Evolutionary conservation across 768 basidiomycete genomes (phyloP).

Genomic region (Coprinopsis cinerea): DNA sequence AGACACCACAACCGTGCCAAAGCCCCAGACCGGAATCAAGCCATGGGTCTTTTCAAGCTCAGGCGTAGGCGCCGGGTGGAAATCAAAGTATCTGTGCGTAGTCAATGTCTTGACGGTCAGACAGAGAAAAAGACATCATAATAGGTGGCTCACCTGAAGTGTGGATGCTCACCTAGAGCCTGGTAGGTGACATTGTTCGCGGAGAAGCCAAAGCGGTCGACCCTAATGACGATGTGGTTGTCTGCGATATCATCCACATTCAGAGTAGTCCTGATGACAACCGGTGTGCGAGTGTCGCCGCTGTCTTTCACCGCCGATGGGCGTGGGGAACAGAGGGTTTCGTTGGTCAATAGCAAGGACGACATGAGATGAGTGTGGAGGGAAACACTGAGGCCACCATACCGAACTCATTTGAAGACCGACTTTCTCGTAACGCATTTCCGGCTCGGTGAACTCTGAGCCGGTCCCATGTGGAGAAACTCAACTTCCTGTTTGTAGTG

Average conservation of each 20-base stretch:
- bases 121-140: neutral
- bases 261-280: constrained; percentile 14
- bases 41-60: constrained; percentile 44
- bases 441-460: too few relatives aligned
- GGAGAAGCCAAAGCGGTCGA: constrained; percentile 67
- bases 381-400: too few relatives aligned
- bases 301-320: neutral
- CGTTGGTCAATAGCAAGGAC: neutral
- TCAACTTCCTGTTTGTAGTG: too few relatives aligned
- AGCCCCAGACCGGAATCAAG: constrained; percentile 69
- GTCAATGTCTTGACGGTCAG: neutral
- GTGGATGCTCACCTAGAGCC: constrained; percentile 43
- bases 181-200: constrained; percentile 72
- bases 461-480: too few relatives aligned
- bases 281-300: neutral
- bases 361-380: neutral
- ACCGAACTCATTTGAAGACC: too few relatives aligned
- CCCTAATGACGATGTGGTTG: constrained; percentile 48
- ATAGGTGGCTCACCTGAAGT: constrained; percentile 34
- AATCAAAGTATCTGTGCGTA: constrained; percentile 57
- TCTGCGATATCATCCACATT: constrained; percentile 22
- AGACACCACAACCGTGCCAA: constrained; percentile 50
- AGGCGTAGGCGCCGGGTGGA: constrained; percentile 43
- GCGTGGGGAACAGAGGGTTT: constrained; percentile 7
- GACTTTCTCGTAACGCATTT: too few relatives aligned